Evolutionary conservation across 768 basidiomycete genomes (phyloP), one percentile per base, ranked within the genome.

Genomic region (Dioszegia hungarica): DNA sequence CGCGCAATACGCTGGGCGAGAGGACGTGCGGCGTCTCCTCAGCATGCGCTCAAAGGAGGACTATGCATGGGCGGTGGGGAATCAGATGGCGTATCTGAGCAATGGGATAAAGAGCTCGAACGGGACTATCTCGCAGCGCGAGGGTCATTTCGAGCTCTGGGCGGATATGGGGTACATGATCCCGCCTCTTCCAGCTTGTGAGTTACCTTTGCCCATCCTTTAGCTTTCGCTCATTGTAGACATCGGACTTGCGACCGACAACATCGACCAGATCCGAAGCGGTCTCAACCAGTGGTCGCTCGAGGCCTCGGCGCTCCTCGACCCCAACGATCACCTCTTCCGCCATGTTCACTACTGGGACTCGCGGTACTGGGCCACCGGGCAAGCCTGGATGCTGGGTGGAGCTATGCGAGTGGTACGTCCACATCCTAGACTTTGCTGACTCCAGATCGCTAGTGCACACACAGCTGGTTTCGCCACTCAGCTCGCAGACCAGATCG

Each of bases 121-220:
- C 29, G 61, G 59, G 1, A 63, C 62, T 17, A 47, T 60, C 34
- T 56, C 54, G 17, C 47, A 52, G 58, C 46, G 62, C 11, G 62
- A 63, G 37, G 57, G 55, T 11, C 37, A 57, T 33, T 63, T 63
- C 44, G 57, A 63, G 34, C 31, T 60, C 5, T 63, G 62, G 62
- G 47, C 62, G 11, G 62, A 63, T 54, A 51, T 52, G 55, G 62
- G 58, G 4, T 60, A 33, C 39, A 63, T 63, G 62, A 59, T 63
- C 3, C 62, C 62, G 15, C 62, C 62, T 48, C 46, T 59, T 39
- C 45, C 47, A 40, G 58, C 62, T 12, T 60, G 61, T 63, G 24
- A 54, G 61, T 50, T 2, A 25, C 28, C 17, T n/a, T n/a, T n/a
- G n/a, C n/a, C n/a, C n/a, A n/a, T n/a, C n/a, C n/a, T n/a, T 28